These are phyloP conservation scores for Entrophospora sp. DNA, from an alignment of 192 early-diverging fungal species.

Conservation along the genomic window DNA sequence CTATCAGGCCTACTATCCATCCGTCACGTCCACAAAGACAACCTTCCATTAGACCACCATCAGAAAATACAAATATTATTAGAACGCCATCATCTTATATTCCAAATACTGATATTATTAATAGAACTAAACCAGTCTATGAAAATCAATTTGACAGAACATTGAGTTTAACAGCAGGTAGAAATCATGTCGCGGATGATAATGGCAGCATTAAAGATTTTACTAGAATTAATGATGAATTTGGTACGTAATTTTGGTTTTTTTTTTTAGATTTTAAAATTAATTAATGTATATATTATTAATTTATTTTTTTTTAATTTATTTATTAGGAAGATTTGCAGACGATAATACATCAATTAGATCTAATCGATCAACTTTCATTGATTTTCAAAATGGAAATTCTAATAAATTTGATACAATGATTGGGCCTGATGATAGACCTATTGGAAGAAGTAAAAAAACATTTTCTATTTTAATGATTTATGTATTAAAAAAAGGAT, in stretches of 20 bases:
- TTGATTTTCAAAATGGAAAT: background rate
- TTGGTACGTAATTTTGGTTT: too few relatives aligned
- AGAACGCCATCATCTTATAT: too few relatives aligned
- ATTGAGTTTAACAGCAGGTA: background rate
- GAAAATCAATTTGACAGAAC: too few relatives aligned
- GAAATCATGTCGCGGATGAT: background rate
- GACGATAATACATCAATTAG: conserved; percentile 14
- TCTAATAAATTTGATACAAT: background rate
- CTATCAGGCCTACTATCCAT: too few relatives aligned
- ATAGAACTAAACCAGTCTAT: too few relatives aligned
- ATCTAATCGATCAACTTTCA: background rate
- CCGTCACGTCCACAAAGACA: too few relatives aligned
- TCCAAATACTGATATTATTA: too few relatives aligned
- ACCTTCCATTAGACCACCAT: too few relatives aligned
- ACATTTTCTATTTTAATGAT: background rate
- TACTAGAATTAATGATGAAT: background rate
- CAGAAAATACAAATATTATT: too few relatives aligned
- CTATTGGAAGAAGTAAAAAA: conserved; percentile 13
- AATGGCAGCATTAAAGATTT: background rate
- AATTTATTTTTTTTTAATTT: background rate
- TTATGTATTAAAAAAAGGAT: too few relatives aligned
- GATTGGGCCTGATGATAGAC: background rate
- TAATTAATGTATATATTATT: background rate
- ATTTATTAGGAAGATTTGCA: background rate
- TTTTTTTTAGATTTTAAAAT: too few relatives aligned